These are phyloP conservation scores for Lenzites betulinus DNA, from an alignment of 768 basidiomycete genomes.

Conservation along the genomic window DNA sequence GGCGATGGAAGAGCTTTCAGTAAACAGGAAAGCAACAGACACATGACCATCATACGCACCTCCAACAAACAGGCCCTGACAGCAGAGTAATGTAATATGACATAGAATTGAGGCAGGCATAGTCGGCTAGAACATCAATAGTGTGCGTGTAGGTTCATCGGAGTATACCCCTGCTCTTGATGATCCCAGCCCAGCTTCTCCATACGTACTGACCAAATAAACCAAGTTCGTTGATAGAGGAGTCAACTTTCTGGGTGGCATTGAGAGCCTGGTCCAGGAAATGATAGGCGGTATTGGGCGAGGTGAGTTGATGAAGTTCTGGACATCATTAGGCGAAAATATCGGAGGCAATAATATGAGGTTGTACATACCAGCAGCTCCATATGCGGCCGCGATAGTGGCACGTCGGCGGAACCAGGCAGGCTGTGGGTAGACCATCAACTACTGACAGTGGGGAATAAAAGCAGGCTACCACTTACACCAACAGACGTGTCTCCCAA, in stretches of 20 bases:
- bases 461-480: constrained; percentile 40
- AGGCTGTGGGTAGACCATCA: constrained; percentile 41
- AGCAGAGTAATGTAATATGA: neutral
- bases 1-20: too few species aligned
- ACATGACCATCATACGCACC: too few species aligned
- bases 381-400: constrained; percentile 66
- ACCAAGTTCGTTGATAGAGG: constrained; percentile 51
- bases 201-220: constrained; percentile 62
- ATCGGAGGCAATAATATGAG: neutral
- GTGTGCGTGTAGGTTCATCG: neutral
- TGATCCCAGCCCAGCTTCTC: constrained; percentile 72
- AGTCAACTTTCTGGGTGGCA: constrained; percentile 46
- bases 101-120: too few species aligned
- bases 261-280: constrained; percentile 71
- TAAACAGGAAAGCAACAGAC: too few species aligned
- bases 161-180: constrained; percentile 61
- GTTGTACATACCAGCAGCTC: constrained; percentile 45
- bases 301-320: constrained; percentile 84
- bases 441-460: neutral
- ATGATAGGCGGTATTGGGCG: constrained; percentile 61
- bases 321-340: neutral
- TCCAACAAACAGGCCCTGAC: too few species aligned
- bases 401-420: constrained; percentile 74
- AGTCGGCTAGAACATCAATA: neutral
- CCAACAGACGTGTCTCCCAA: constrained; percentile 56